Evolutionary conservation across 352 stramenopile genomes (phyloP).

Genomic region (Aphanomyces stellatus): DNA sequence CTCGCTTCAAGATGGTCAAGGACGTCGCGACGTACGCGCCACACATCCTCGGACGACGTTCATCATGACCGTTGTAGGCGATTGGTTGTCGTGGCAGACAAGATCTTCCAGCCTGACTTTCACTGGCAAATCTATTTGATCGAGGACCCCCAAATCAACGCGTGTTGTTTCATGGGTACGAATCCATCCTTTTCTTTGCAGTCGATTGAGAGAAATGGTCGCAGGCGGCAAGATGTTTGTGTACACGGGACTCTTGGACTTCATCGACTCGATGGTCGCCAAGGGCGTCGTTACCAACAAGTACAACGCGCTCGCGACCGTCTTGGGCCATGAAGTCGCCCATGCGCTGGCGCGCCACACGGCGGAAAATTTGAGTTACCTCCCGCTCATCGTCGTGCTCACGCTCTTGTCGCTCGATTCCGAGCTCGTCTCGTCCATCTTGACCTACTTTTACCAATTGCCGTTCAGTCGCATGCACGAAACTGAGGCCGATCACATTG

Average conservation of each 20-base stretch:
- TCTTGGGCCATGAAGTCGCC: constrained; percentile 55
- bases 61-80: constrained; percentile 27
- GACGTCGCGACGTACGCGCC: constrained; percentile 47
- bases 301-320: constrained; percentile 56
- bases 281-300: constrained; percentile 45
- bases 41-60: not conserved
- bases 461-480: constrained; percentile 57
- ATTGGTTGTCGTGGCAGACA: constrained; percentile 46
- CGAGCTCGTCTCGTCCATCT: constrained; percentile 52
- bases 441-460: constrained; percentile 54
- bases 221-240: constrained; percentile 54
- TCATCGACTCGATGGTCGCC: constrained; percentile 52
- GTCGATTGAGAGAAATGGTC: not conserved
- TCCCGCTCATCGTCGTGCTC: constrained; percentile 42
- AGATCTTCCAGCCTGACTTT: constrained; percentile 57
- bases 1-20: constrained; percentile 43
- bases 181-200: not conserved
- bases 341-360: constrained; percentile 56
- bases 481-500: constrained; percentile 60
- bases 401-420: constrained; percentile 42
- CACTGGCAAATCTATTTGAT: constrained; percentile 54
- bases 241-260: constrained; percentile 52
- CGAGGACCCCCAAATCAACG: constrained; percentile 42
- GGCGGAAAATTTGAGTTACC: constrained; percentile 50
- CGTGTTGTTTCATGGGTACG: constrained; percentile 39